Percentiles rank a stretch among this genome's conserved stretches.
Evolutionary conservation across 768 basidiomycete species (phyloP).

Genomic region (Leccinum rimulosum): DNA sequence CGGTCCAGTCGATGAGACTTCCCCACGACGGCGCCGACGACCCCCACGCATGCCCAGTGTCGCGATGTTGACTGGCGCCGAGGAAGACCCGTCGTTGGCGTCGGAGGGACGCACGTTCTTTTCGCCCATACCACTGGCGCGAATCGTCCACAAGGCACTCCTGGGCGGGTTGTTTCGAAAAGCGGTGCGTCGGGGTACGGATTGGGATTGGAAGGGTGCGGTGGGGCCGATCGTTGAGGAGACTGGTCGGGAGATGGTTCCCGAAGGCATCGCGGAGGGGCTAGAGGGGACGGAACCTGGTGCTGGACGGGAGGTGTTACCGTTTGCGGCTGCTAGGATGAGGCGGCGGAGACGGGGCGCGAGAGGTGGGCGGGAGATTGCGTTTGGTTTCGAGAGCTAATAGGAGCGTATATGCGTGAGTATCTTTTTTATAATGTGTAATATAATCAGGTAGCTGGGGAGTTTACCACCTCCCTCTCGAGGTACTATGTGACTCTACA

Average conservation of each 20-base stretch:
- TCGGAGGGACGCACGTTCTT: slow-evolving; percentile 6
- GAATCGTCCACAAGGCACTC: slow-evolving; percentile 21
- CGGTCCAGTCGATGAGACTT: neutral
- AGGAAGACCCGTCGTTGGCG: neutral
- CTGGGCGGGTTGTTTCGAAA: slow-evolving; percentile 24
- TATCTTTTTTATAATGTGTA: neutral
- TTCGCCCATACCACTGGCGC: slow-evolving; percentile 20
- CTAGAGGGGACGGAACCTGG: neutral
- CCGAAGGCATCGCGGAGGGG: neutral
- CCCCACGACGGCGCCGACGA: neutral
- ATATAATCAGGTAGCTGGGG: neutral
- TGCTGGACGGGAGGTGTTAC: slow-evolving; percentile 3
- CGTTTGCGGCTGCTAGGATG: slow-evolving; percentile 27
- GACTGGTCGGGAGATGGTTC: slow-evolving; percentile 21
- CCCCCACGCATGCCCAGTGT: slow-evolving; percentile 11
- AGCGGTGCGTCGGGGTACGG: slow-evolving; percentile 9
- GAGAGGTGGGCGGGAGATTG: slow-evolving; percentile 19
- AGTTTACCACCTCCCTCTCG: too few relatives aligned
- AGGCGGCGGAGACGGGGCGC: slow-evolving; percentile 18
- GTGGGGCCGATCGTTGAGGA: slow-evolving; percentile 15
- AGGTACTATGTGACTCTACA: neutral
- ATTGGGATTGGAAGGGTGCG: slow-evolving; percentile 26
- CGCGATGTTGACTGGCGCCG: slow-evolving; percentile 17
- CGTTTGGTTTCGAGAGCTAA: slow-evolving; percentile 9
- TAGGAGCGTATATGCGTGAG: neutral